Base-by-base conservation (phyloP, 768 basidiomycete genomes). In the Harrya chromipes region DNA sequence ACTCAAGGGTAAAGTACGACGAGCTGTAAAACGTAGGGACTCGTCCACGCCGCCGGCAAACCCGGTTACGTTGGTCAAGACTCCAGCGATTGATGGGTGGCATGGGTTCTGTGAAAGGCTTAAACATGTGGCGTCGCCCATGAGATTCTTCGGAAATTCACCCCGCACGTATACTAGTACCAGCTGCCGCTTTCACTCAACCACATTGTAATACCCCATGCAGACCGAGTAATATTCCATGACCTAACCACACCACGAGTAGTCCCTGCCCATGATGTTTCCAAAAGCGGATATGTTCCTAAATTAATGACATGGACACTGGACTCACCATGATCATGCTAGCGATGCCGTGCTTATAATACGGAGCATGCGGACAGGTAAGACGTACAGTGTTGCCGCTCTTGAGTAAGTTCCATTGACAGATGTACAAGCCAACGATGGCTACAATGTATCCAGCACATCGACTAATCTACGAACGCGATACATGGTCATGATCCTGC, bases 401-500 rank as follows among this genome's bases (percentile, higher is more conserved):
- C 64, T 83, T 82, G 55, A 88, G 74, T 31, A 89, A 61, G 58
- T 85, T 85, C 87, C 87, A 89, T 1, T 85, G 87, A 33, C 82
- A 78, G 73, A 88, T 88, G 66, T 74, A 80, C 29, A 90, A 61
- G 5, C 89, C 89, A 34, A 89, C 82, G 40, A 85, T 74, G 10
- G 87, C 87, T n/a, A 84, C 85, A 40, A 92, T 69, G 68, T 86
- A 94, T 14, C 90, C 88, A 23, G 90, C 89, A n/a, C 88, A 79
- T 19, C 90, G 82, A 62, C 92, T 90, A 61, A 86, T 90, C 82
- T 85, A 50, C 10, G 12, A 11, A 42, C 12, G 24, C 21, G 14
- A 26, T 6, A 12, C 29, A 35, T 24, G 40, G 45, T 21, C 37
- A 40, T 7, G 10, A 29, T 51, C 42, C 43, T 36, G 17, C 43